Base-by-base conservation (phyloP, 2,329 filamentous ascomycete genomes). In the Fusarium caatingaense region DNA sequence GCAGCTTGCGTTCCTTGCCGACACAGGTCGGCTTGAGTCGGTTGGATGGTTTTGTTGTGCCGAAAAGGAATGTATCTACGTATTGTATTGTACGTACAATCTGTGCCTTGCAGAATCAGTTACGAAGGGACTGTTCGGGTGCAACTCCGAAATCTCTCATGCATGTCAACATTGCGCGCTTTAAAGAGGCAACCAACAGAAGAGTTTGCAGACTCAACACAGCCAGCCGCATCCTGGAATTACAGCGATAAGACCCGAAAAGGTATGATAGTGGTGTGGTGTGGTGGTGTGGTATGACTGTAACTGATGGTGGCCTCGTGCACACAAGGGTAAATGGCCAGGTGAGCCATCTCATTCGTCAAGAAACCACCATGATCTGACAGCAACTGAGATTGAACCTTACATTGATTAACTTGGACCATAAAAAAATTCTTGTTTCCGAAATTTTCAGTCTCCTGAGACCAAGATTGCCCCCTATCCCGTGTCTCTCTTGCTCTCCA, bases 311-410 rank as follows among this genome's bases (percentile, higher is more conserved):
- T 71, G 56, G 44, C 64, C 64, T 59, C 60, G 61, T 71, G 67
- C 63, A 64, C 21, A 44, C 49, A 27, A 51, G 49, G 30, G 30
- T 50, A 34, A 51, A 49, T 50, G 53, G 40, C 45, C 54, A 66
- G 68, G 49, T 66, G 53, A 69, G 65, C 54, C 54, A 46, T 42
- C 65, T 70, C 49, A 75, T 75, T 73, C 65, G 73, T 65, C 32
- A 25, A 44, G 45, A 42, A 56, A 53, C 45, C 21, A 62, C 37
- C 28, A 67, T 74, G 72, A 74, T 75, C 65, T 74, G 73, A 74
- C 71, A 64, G 70, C n/a, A 48, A 23, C 44, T 64, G 53, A 68
- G 56, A 63, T 65, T 60, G 53, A 63, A 30, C 60, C 20, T 49
- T 50, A 61, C 48, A 61, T 61, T 44, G 40, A 54, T 58, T 32